Evolutionary conservation across 495 filamentous ascomycete genomes (phyloP).

Genomic region (Parathielavia hyrcaniae): DNA sequence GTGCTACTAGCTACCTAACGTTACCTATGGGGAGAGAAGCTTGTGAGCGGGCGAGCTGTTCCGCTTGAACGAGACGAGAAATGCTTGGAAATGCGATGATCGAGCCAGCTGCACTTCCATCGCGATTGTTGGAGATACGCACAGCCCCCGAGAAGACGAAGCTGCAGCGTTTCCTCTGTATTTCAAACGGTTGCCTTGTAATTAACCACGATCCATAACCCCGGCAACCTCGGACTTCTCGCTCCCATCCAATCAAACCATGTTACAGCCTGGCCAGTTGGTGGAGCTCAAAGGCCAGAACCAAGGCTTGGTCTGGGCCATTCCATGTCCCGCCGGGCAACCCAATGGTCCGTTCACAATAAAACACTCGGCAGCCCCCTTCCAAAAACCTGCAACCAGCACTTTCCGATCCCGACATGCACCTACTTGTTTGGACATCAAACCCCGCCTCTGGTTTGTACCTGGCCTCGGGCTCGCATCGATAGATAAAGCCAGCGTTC

Average conservation of each 20-base stretch:
- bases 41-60: slow-evolving; percentile 1
- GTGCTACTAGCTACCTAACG: too few species aligned
- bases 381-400: not conserved
- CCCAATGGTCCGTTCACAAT: slow-evolving; percentile 8
- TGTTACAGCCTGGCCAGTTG: slow-evolving; percentile 11
- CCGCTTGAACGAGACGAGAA: not conserved
- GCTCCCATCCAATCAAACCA: slow-evolving; percentile 2
- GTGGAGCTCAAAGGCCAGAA: slow-evolving; percentile 9
- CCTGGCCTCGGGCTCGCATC: slow-evolving; percentile 8
- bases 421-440: not conserved
- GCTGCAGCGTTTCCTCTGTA: not conserved
- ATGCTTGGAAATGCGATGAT: not conserved
- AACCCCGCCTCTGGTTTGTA: slow-evolving; percentile 2
- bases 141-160: too few species aligned
- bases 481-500: slow-evolving; percentile 8
- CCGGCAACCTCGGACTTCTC: slow-evolving; percentile 11
- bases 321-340: slow-evolving; percentile 11
- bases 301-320: slow-evolving; percentile 27
- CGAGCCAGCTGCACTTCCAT: not conserved
- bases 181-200: not conserved
- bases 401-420: slow-evolving; percentile 2
- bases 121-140: too few species aligned
- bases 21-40: not conserved
- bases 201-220: not conserved
- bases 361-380: slow-evolving; percentile 9